Base-by-base conservation (phyloP, 208 protist genomes). In the Borovskyia barvae region DNA sequence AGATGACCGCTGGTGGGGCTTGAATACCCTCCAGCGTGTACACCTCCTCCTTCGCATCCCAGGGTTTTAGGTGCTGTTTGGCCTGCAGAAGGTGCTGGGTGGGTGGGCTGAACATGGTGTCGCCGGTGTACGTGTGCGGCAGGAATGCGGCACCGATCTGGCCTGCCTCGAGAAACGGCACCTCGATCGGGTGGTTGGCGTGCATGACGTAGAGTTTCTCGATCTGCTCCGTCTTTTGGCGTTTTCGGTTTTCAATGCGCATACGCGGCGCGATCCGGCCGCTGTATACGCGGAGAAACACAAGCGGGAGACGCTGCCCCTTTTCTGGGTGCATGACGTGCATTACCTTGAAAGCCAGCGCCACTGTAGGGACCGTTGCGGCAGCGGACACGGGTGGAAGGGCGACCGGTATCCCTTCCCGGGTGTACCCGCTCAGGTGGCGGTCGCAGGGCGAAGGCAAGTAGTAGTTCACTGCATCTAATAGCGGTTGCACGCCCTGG, bases 1-100 rank as follows among this genome's bases (percentile, higher is more conserved):
- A 98, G 61, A 99, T 93, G 35, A 99, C 98, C 25, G 97, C 91
- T 5, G 97, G 90, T 14, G 98, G 98, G 9, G 98, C 85, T 32
- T 84, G 60, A 55, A 96, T 94, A 29, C 86, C 86, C 64, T 93
- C 87, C 11, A 96, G 57, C 1, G 75, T 90, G 68, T 77, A 76
- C 19, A 86, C 75, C 72, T 81, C 76, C 41, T 64, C 52, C 58
- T 55, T 62, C 5, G 58, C 58, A 0, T 86, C 73, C 1, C 45
- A 45, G 3, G 32, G 50, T 37, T 49, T 43, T 51, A 71, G 24
- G 30, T 69, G 66, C 51, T 43, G 43, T 60, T 74, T 67, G 20
- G 52, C 42, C 47, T 80, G 62, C 37, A 69, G 53, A 22, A 64
- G 24, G 50, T 75, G 69, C 63, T 78, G 62, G 24, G 55, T 33